Conservation (phyloP, 2,329 filamentous ascomycete species). For the Epichloe gansuensis region DNA sequence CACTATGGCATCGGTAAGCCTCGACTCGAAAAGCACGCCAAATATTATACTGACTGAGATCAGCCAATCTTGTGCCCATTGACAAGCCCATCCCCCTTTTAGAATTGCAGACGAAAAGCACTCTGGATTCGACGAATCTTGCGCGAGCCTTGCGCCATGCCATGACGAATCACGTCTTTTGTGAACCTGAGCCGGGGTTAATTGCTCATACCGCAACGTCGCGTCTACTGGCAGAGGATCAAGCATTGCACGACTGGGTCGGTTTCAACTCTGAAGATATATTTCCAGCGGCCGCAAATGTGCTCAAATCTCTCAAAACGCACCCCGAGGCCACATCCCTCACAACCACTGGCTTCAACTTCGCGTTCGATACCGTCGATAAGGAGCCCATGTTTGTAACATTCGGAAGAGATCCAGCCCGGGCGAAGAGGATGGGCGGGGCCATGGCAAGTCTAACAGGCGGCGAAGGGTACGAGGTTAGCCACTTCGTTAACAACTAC, state of each 20-base stretch:
- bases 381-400: slow-evolving; percentile 42
- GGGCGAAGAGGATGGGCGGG: slow-evolving; percentile 37
- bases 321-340: slow-evolving; percentile 36
- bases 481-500: slow-evolving; percentile 39
- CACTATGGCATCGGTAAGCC: slow-evolving; percentile 33
- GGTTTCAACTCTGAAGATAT: slow-evolving; percentile 42
- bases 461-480: slow-evolving; percentile 43
- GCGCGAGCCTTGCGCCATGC: slow-evolving; percentile 40
- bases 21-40: not conserved
- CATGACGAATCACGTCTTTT: slow-evolving; percentile 45
- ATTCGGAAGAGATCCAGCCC: slow-evolving; percentile 33
- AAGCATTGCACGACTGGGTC: slow-evolving; percentile 38
- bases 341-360: slow-evolving; percentile 37
- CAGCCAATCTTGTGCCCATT: slow-evolving; percentile 38
- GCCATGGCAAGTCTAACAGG: slow-evolving; percentile 43
- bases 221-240: slow-evolving; percentile 35
- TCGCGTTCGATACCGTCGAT: slow-evolving; percentile 36
- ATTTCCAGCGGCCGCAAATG: slow-evolving; percentile 34
- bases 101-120: slow-evolving; percentile 32
- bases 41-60: not conserved
- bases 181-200: slow-evolving; percentile 33
- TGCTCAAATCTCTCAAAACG: slow-evolving; percentile 29
- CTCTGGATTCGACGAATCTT: slow-evolving; percentile 35
- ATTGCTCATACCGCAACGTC: slow-evolving; percentile 45
- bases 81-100: slow-evolving; percentile 29